Evolutionary conservation across 225 moss, liverwort and hornwort genomes (phyloP), one percentile per base, ranked within the genome.

Genomic region (Neckera pumila): DNA sequence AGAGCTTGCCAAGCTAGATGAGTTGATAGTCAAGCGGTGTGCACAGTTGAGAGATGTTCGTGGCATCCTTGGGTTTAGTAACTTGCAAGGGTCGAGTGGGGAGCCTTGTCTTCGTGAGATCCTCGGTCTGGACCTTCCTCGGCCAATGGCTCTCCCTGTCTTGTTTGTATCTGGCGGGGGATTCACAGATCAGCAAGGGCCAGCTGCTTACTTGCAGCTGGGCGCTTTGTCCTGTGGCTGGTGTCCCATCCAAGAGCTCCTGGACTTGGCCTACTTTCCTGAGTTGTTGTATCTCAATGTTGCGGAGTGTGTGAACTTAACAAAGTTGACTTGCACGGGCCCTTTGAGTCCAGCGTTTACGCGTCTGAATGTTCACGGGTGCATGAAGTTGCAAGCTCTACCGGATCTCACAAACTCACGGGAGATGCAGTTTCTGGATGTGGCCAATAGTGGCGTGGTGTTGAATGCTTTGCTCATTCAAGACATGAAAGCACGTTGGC

Each of bases 51-150:
- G 8, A 4, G 25, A 70, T 70, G 4, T 70, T 12, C 4, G 3
- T 70, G 40, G 13, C 69, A 69, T 23, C 40, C 13, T 40, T 25
- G 13, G 13, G 5, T 19, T 69, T 2, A 2, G 1, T 1, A 66
- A 66, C 11, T 66, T 66, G 10, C 1, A 5, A 7, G 17, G 19
- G 8, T 6, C 3, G 1, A 34, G 10, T 65, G 5, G 17, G 10
- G 27, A 65, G 34, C 34, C 4, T 1, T 66, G 19, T 2, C 65
- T 36, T 36, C 11, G 0, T 34, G 36, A 66, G 5, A 36, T 18
- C 36, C 8, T 66, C 1, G 1, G 11, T 0, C 6, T 3, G 3
- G 2, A 20, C 11, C n/a, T 2, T 66, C 16, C 11, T 0, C 10
- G 11, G 1, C 20, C 3, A 0, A 11, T 11, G 36, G 1, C 2